A percentile compares a stretch with the other conserved stretches of the same genome.
Evolutionary conservation across 768 basidiomycete genomes (phyloP).

Genomic region (Boletus rubropictus): DNA sequence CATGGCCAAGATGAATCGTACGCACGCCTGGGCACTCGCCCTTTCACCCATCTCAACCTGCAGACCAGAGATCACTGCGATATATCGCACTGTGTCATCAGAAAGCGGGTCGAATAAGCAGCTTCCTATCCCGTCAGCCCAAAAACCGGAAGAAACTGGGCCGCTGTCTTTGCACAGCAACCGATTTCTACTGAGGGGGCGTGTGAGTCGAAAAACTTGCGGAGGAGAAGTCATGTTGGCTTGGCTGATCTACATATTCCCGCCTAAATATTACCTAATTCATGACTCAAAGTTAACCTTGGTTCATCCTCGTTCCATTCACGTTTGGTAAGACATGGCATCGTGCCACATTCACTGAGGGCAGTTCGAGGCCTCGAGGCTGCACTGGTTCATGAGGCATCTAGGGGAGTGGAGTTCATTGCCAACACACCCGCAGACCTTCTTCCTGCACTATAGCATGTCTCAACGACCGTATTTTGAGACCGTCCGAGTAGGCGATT

Average conservation of each 20-base stretch:
- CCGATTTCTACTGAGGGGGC: background rate
- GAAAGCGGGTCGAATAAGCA: conserved; percentile 1
- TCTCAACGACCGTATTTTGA: conserved; percentile 54
- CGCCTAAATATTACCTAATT: conserved; percentile 32
- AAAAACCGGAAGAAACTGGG: background rate
- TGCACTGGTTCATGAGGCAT: conserved; percentile 17
- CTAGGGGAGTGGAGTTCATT: conserved; percentile 9
- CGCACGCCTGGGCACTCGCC: background rate
- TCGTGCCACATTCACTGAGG: conserved; percentile 20
- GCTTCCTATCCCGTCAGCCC: conserved; percentile 1
- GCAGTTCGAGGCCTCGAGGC: conserved; percentile 26
- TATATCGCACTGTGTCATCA: conserved; percentile 7
- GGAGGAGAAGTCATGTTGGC: too few species aligned
- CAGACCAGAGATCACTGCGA: conserved; percentile 2
- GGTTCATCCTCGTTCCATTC: conserved; percentile 17
- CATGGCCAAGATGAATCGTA: conserved; percentile 14
- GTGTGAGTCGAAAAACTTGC: conserved; percentile 1
- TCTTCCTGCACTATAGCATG: conserved; percentile 19
- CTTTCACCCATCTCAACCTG: background rate
- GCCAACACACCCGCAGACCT: background rate
- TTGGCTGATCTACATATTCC: background rate
- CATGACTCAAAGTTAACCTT: conserved; percentile 13
- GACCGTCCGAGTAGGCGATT: conserved; percentile 50
- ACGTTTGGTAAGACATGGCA: conserved; percentile 14
- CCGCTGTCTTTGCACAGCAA: background rate